Evolutionary conservation across 2,329 filamentous ascomycete genomes (phyloP).

Genomic region (Cytospora piceae): DNA sequence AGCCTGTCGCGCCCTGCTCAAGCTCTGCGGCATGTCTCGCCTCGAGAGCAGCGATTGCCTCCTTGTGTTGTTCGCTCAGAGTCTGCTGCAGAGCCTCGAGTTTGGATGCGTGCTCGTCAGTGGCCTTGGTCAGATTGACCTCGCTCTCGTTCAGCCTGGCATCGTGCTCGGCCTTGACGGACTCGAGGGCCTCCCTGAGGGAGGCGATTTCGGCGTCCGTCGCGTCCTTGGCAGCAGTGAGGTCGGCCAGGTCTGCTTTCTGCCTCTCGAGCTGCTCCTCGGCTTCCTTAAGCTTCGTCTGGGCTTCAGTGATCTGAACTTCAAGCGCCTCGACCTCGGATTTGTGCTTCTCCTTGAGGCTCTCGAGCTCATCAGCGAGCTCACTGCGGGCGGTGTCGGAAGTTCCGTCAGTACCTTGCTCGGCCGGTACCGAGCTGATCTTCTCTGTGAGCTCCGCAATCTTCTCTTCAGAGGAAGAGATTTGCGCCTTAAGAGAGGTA

Average conservation of each 20-base stretch:
- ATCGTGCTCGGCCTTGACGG: constrained; percentile 47
- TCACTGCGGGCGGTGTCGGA: constrained; percentile 48
- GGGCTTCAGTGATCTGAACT: constrained; percentile 51
- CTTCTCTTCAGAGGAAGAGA: constrained; percentile 59
- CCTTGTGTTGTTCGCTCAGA: constrained; percentile 54
- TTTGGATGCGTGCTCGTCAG: constrained; percentile 53
- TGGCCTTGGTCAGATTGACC: constrained; percentile 43
- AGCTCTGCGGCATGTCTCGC: constrained; percentile 57
- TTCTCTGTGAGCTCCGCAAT: constrained; percentile 58
- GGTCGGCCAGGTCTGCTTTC: constrained; percentile 52
- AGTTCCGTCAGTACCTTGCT: constrained; percentile 41
- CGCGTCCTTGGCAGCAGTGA: constrained; percentile 53
- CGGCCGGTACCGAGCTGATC: constrained; percentile 45
- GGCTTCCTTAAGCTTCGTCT: constrained; percentile 55
- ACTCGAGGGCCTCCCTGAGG: constrained; percentile 56
- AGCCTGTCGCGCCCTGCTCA: constrained; percentile 49
- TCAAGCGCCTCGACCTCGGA: constrained; percentile 52
- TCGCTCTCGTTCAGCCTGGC: constrained; percentile 44
- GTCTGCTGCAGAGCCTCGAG: constrained; percentile 55
- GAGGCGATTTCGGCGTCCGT: constrained; percentile 52
- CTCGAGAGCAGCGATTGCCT: constrained; percentile 54
- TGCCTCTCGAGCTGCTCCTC: constrained; percentile 56
- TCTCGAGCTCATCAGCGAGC: constrained; percentile 52
- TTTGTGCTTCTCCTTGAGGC: constrained; percentile 55
- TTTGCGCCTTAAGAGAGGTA: constrained; percentile 58